Percentiles rank a stretch among this genome's conserved stretches.
These are phyloP conservation scores for Cyclaneusma minus DNA, from an alignment of 2,329 filamentous ascomycete species.

Conservation along the genomic window DNA sequence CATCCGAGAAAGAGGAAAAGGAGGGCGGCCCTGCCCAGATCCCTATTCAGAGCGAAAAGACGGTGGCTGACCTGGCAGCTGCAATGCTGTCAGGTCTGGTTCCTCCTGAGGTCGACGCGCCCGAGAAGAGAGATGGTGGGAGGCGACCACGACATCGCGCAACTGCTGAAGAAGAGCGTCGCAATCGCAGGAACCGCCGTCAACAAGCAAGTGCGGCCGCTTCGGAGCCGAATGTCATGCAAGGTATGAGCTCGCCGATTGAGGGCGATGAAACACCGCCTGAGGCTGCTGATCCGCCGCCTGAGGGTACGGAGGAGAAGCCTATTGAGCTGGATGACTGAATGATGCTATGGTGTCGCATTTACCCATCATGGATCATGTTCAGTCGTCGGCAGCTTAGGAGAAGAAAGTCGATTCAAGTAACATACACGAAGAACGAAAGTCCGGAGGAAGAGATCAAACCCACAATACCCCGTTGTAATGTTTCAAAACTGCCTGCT, in stretches of 20 bases:
- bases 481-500: no score
- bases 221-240: slow-evolving; percentile 2
- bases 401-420: no score
- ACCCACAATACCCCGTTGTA: no score
- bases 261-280: slow-evolving; percentile 11
- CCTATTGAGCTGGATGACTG: slow-evolving; percentile 15
- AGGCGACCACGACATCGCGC: slow-evolving; percentile 40
- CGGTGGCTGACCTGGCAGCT: slow-evolving; percentile 74
- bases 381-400: no score
- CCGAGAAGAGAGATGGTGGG: slow-evolving; percentile 41
- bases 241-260: neutral
- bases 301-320: slow-evolving; percentile 13
- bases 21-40: slow-evolving; percentile 28
- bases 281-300: slow-evolving; percentile 16
- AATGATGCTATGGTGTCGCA: no score
- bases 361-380: no score
- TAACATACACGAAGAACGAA: no score
- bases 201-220: slow-evolving; percentile 34
- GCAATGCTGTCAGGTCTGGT: slow-evolving; percentile 67
- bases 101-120: slow-evolving; percentile 33
- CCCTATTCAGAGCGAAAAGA: slow-evolving; percentile 37
- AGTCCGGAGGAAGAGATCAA: no score
- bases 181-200: slow-evolving; percentile 48
- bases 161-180: slow-evolving; percentile 65
- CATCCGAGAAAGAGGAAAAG: slow-evolving; percentile 21